Conservation (phyloP, 345 rosid species). For the Triadica sebifera region DNA sequence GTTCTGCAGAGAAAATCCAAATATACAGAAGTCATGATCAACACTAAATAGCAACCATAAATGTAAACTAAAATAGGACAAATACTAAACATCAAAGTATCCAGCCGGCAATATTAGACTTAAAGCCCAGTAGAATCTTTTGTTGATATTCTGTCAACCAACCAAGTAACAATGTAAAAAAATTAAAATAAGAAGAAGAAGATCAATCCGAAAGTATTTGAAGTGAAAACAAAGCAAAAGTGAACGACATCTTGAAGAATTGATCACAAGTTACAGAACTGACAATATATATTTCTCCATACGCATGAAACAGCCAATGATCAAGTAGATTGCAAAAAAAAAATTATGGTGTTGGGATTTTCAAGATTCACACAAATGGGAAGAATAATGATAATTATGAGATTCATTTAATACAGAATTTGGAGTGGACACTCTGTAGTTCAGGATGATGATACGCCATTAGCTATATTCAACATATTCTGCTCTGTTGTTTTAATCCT, state of each 20-base stretch:
- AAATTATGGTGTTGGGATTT: too few species aligned
- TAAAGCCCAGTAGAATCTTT: neutral
- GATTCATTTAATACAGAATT: neutral
- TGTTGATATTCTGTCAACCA: constrained; percentile 1
- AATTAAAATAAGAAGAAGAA: neutral
- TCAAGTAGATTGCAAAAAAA: neutral
- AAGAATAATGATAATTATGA: neutral
- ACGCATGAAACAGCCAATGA: neutral
- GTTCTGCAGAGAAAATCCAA: constrained; percentile 51
- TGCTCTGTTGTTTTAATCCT: neutral
- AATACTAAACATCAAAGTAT: neutral
- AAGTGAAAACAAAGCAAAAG: too few species aligned
- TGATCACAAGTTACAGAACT: neutral
- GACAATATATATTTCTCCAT: neutral
- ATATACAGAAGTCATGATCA: neutral
- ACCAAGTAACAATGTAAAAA: neutral
- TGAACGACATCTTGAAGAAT: neutral
- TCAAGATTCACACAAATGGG: too few species aligned
- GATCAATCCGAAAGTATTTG: neutral
- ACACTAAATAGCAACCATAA: neutral
- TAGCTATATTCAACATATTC: neutral
- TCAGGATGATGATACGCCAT: neutral
- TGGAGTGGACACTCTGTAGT: neutral
- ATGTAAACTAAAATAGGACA: neutral
- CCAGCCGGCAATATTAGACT: neutral